These are phyloP conservation scores for Benincasa hispida DNA, from an alignment of 306 rosid genomes.

Conservation along the genomic window DNA sequence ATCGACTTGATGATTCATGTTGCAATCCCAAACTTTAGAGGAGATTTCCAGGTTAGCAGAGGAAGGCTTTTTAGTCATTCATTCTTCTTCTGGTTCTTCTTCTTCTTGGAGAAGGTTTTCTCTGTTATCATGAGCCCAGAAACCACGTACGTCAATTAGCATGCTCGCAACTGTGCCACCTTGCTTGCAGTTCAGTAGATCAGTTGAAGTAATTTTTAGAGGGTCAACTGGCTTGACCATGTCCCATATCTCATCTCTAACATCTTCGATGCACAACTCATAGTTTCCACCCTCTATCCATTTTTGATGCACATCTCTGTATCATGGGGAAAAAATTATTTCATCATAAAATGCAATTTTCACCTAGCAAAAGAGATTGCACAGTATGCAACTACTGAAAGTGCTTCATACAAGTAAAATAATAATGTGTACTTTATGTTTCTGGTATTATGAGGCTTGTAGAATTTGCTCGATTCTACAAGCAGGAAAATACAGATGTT, in stretches of 20 bases:
- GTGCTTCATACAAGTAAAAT: background rate
- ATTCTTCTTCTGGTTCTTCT: constrained; percentile 97
- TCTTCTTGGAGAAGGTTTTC: constrained; percentile 98
- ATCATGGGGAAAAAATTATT: background rate
- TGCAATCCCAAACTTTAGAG: background rate
- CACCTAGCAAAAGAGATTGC: background rate
- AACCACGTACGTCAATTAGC: constrained; percentile 97
- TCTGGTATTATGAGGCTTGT: constrained; percentile 53
- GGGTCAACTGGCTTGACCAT: constrained; percentile 93
- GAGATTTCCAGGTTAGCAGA: constrained; percentile 5
- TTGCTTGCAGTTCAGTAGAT: constrained; percentile 82
- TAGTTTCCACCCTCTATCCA: constrained; percentile 99
- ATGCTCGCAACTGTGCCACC: constrained; percentile 99
- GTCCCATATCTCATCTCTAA: constrained; percentile 95
- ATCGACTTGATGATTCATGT: background rate
- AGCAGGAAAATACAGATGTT: constrained; percentile 68
- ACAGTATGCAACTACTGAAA: background rate
- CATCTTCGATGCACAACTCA: constrained; percentile 93
- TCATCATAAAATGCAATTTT: background rate
- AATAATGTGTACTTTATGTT: constrained; percentile 20
- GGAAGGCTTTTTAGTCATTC: background rate
- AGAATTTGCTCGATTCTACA: constrained; percentile 51
- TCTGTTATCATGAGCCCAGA: constrained; percentile 99
- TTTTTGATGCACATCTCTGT: constrained; percentile 95
- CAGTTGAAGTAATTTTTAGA: constrained; percentile 57